Percentiles rank a stretch among this genome's conserved stretches.
Evolutionary conservation across 2,329 filamentous ascomycete genomes (phyloP).

Genomic region (Fusarium haematococcum): DNA sequence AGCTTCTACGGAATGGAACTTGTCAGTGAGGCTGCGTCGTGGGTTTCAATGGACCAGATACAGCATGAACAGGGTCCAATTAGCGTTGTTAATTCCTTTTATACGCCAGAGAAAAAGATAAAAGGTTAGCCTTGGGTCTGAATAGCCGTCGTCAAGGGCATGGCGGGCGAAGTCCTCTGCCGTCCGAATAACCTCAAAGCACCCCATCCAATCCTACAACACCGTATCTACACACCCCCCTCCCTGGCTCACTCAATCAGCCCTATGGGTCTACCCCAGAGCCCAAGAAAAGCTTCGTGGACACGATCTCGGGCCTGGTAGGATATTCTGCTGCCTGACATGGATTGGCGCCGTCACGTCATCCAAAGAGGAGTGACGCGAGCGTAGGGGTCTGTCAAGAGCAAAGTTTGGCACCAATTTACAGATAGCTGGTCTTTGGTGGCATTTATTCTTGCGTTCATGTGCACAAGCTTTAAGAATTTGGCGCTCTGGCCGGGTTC

Average conservation of each 20-base stretch:
- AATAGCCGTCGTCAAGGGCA: neutral
- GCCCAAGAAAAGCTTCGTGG: neutral
- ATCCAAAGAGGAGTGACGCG: neutral
- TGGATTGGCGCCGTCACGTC: neutral
- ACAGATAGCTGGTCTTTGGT: too few relatives aligned
- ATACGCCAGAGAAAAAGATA: neutral
- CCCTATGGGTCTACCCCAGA: slow-evolving; percentile 3
- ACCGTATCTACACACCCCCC: neutral
- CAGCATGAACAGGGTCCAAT: neutral
- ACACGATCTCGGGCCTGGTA: neutral
- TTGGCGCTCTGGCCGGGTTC: neutral
- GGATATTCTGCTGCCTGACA: neutral
- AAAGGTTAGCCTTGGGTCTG: neutral
- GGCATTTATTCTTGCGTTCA: neutral
- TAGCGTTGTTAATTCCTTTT: too few relatives aligned
- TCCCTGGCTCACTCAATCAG: neutral
- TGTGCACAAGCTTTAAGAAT: neutral
- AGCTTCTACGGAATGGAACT: neutral
- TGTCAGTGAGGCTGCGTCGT: neutral
- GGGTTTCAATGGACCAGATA: neutral
- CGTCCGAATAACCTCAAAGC: slow-evolving; percentile 3
- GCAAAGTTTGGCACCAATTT: too few relatives aligned
- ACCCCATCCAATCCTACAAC: neutral
- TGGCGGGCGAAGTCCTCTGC: neutral
- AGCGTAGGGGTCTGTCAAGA: neutral